Evolutionary conservation across 2,329 filamentous ascomycete genomes (phyloP).

Genomic region (Macrophomina tecta): DNA sequence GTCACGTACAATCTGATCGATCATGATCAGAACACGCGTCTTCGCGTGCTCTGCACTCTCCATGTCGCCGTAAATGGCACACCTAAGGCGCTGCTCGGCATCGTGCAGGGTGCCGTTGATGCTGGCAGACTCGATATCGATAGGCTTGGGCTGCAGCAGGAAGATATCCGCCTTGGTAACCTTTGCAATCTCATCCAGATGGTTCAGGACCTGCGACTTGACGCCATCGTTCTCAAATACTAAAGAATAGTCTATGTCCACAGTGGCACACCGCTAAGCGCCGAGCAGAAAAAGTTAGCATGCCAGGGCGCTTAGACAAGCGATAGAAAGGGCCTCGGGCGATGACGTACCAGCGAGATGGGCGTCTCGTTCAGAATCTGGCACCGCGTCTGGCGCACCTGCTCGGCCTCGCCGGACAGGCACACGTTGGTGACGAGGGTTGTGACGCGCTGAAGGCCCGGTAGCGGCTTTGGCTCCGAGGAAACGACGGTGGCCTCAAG

Average conservation of each 20-base stretch:
- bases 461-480: constrained; percentile 71
- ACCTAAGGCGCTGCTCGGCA: constrained; percentile 87
- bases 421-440: constrained; percentile 79
- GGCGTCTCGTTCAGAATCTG: constrained; percentile 91
- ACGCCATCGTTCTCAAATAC: constrained; percentile 80
- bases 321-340: not conserved
- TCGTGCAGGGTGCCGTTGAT: constrained; percentile 79
- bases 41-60: constrained; percentile 97
- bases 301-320: constrained; percentile 34
- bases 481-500: constrained; percentile 85
- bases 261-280: constrained; percentile 81
- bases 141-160: constrained; percentile 86
- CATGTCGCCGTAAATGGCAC: constrained; percentile 94
- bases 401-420: constrained; percentile 83
- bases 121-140: constrained; percentile 78
- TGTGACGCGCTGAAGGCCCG: constrained; percentile 57
- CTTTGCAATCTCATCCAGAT: constrained; percentile 83
- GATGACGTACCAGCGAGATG: constrained; percentile 74
- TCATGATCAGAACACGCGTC: constrained; percentile 93
- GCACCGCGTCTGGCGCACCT: constrained; percentile 87
- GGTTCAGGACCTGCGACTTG: constrained; percentile 77
- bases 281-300: constrained; percentile 30
- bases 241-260: constrained; percentile 90
- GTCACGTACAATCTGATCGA: constrained; percentile 81
- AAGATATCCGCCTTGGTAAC: constrained; percentile 98